Base-by-base conservation (phyloP, 2,329 filamentous ascomycete species). In the Penicillium palitans region DNA sequence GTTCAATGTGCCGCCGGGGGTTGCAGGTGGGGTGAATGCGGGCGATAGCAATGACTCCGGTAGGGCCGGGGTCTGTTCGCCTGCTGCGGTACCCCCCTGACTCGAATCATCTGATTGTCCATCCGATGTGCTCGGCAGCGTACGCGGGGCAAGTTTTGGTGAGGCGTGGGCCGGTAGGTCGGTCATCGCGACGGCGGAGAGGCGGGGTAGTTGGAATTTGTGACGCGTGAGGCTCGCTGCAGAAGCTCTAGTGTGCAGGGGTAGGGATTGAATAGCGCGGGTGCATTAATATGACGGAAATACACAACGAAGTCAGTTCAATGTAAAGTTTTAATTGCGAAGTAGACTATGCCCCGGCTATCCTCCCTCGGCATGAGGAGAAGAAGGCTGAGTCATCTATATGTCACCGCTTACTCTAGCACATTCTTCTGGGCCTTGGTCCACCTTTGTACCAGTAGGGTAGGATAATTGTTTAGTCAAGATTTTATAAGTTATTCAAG, bases 141-240 rank as follows among this genome's bases (percentile, higher is more conserved):
- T 66, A 58, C 74, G 73, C 59, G 79, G 75, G 55, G 79, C 70
- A 55, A 84, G 74, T 61, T 76, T 74, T 25, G 81, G 80, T 42
- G 82, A 83, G 56, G 80, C 76, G 68, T 83, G 82, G 40, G 81
- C 79, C n/a, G 84, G 83, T 59, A 84, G 76, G 57, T 83, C 79
- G 46, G 80, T 75, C 83, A 85, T 84, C 63, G 66, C 70, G 66
- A 61, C 60, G 58, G 46, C 31, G 45, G 60, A 58, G 61, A 54
- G 47, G 61, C 48, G 54, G 59, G 55, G 54, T 48, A 57, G 39
- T 56, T 24, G 29, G 31, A 19, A 33, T 42, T 42, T 49, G 41
- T 37, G 29, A n/a, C 37, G n/a, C 25, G 35, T 27, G 35, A 24
- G 12, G 35, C 55, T 25, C 25, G 35, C 41, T 63, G 59, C 10